These are phyloP conservation scores for Aspergillus viridinutans DNA, from an alignment of 2,329 filamentous ascomycete genomes.

Conservation along the genomic window DNA sequence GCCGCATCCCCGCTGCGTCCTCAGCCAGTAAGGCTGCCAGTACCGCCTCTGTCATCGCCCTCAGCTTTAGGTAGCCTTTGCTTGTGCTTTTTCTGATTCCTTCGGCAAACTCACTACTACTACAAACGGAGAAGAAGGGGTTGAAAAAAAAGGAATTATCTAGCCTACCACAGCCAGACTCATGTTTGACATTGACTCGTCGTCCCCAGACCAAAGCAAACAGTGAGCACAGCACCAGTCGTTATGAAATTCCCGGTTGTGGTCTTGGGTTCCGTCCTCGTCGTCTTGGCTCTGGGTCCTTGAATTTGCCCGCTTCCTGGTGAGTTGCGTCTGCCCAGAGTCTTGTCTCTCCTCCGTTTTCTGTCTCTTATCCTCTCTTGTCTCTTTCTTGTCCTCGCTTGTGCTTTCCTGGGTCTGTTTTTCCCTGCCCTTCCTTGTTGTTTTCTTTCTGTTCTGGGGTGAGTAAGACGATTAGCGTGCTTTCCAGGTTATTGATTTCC, in stretches of 20 bases:
- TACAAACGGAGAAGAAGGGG: not conserved
- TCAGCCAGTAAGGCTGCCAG: not conserved
- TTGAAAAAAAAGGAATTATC: not conserved
- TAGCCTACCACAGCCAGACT: not conserved
- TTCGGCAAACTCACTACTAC: not conserved
- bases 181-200: not conserved
- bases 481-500: not conserved
- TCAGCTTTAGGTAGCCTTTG: not conserved
- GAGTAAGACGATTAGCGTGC: not conserved
- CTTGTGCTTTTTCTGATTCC: not conserved
- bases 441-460: constrained; percentile 1
- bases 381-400: constrained; percentile 8
- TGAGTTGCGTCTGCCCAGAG: constrained; percentile 13
- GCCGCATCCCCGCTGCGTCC: constrained; percentile 4
- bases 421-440: constrained; percentile 5
- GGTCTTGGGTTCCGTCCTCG: constrained; percentile 3
- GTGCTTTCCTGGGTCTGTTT: constrained; percentile 2
- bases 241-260: not conserved
- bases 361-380: constrained; percentile 8
- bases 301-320: constrained; percentile 10
- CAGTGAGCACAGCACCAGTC: not conserved
- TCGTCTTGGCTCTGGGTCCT: constrained; percentile 12
- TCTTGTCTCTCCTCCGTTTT: constrained; percentile 6
- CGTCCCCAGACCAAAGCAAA: not conserved
- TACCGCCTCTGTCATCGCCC: not conserved